Conservation (phyloP, 2,329 filamentous ascomycete species). For the Thielaviopsis populi region DNA sequence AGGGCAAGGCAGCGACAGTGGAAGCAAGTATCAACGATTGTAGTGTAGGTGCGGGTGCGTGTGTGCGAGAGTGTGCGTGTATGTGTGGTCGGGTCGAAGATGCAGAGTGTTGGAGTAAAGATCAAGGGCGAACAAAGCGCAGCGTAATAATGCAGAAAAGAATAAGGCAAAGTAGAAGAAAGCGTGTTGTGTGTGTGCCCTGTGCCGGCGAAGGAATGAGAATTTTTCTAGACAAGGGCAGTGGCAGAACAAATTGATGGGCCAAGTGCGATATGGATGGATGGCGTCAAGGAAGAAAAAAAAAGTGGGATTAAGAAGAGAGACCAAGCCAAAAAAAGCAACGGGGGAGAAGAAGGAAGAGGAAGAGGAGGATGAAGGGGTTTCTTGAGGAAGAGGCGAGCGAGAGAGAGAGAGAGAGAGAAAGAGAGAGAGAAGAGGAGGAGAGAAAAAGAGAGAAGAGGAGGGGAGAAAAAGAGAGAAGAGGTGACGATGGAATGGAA, state of each 20-base stretch:
- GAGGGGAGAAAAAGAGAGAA: not conserved
- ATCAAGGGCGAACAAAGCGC: not conserved
- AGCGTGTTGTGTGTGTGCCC: conserved; percentile 5
- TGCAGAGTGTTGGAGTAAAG: not conserved
- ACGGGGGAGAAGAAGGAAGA: not conserved
- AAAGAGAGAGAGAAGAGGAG: not conserved
- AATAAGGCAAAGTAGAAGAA: conserved; percentile 1
- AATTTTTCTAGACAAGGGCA: conserved; percentile 17
- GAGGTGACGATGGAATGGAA: conserved; percentile 1
- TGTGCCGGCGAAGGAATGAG: conserved; percentile 17
- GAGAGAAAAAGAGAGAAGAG: not conserved
- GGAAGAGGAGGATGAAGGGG: not conserved
- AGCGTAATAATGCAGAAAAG: conserved; percentile 1
- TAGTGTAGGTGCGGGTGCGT: not conserved
- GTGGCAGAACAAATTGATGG: conserved; percentile 1
- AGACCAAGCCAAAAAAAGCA: not conserved
- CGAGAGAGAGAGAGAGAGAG: not conserved
- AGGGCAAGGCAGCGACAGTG: not conserved
- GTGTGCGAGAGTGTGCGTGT: not conserved
- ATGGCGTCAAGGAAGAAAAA: conserved; percentile 9
- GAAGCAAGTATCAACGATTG: not conserved
- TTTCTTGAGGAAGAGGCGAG: not conserved
- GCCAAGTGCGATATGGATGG: conserved; percentile 1
- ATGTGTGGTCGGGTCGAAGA: not conserved
- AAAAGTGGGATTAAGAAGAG: conserved; percentile 10